Percentiles rank a stretch among this genome's conserved stretches.
phyloP scores from a whole-genome alignment of 2,329 filamentous ascomycete genomes.

The Malbranchea zuffiana region DNA sequence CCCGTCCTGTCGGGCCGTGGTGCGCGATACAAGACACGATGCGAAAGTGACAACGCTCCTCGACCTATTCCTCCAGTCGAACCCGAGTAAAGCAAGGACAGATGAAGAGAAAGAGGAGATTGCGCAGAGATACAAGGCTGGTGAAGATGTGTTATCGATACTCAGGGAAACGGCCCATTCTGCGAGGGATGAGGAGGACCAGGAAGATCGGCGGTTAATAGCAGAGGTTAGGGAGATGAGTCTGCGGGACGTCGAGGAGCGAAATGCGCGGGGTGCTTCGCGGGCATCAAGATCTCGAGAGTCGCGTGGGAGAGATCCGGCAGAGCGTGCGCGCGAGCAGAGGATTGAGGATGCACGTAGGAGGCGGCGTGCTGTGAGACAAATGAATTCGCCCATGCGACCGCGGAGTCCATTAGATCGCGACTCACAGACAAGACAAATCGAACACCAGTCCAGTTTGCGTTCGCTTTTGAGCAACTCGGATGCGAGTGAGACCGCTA shows the following conservation, averaged over 20 bases:
- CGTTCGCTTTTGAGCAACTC: constrained; percentile 72
- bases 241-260: constrained; percentile 39
- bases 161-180: neutral
- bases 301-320: constrained; percentile 26
- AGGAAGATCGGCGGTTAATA: constrained; percentile 58
- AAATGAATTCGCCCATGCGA: constrained; percentile 16
- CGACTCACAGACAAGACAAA: constrained; percentile 41
- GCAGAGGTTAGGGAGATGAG: constrained; percentile 64
- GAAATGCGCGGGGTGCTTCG: constrained; percentile 15
- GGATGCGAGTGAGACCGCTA: constrained; percentile 58
- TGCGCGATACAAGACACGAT: constrained; percentile 81
- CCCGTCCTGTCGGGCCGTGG: constrained; percentile 77
- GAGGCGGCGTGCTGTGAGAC: constrained; percentile 21
- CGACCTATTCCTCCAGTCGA: constrained; percentile 73
- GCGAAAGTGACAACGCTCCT: constrained; percentile 79
- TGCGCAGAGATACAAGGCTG: constrained; percentile 63
- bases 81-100: constrained; percentile 62
- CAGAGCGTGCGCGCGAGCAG: constrained; percentile 29
- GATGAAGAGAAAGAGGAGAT: constrained; percentile 66
- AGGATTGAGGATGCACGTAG: constrained; percentile 28
- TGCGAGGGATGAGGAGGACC: constrained; percentile 38
- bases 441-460: constrained; percentile 84
- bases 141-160: constrained; percentile 67
- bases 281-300: constrained; percentile 22
- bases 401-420: constrained; percentile 16